phyloP scores from a whole-genome alignment of 331 rosid genomes.

The Arachis monticola region DNA sequence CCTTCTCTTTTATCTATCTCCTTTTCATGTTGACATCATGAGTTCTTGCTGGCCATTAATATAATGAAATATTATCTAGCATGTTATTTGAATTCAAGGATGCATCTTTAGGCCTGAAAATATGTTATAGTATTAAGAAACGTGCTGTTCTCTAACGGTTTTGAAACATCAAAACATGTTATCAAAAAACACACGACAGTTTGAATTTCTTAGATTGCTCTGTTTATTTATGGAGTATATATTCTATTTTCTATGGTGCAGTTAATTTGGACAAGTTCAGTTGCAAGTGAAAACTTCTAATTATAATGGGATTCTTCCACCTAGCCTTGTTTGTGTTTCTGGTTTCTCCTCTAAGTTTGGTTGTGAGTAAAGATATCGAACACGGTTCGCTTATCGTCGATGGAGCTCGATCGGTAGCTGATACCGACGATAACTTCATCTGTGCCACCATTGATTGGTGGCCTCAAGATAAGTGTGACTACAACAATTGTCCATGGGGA shows the following conservation, averaged over 20 bases:
- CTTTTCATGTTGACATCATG: too few relatives aligned
- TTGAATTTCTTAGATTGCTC: not conserved
- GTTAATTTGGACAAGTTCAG: conserved; percentile 27
- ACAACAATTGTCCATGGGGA: conserved; percentile 89
- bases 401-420: conserved; percentile 54
- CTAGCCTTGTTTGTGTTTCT: conserved; percentile 40
- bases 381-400: conserved; percentile 51
- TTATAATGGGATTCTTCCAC: conserved; percentile 46
- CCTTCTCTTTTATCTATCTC: too few relatives aligned
- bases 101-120: too few relatives aligned
- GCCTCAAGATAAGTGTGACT: conserved; percentile 84
- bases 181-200: not conserved
- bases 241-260: conserved; percentile 29
- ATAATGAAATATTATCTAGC: too few relatives aligned
- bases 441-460: conserved; percentile 99
- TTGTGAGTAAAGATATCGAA: conserved; percentile 51
- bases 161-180: not conserved
- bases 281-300: conserved; percentile 19
- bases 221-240: not conserved
- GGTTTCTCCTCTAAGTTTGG: conserved; percentile 31
- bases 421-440: conserved; percentile 63
- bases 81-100: too few relatives aligned
- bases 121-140: too few relatives aligned
- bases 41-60: too few relatives aligned
- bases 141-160: not conserved